Conservation (phyloP, 495 filamentous ascomycete species). For the Penicillium turbatum region DNA sequence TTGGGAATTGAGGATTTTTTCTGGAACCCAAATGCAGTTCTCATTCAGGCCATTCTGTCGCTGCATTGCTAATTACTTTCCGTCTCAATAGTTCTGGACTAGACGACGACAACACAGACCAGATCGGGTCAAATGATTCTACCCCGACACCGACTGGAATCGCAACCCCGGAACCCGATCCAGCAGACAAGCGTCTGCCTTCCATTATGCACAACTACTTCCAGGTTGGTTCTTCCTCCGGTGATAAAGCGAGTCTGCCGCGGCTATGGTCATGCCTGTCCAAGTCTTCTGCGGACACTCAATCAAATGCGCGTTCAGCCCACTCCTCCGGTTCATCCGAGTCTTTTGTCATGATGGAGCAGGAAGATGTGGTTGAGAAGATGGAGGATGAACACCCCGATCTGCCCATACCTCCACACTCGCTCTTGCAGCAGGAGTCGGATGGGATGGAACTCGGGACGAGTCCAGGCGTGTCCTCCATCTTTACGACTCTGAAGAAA, state of each 20-base stretch:
- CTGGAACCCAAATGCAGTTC: neutral
- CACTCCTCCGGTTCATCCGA: slow-evolving; percentile 30
- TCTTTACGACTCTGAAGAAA: slow-evolving; percentile 41
- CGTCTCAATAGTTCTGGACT: slow-evolving; percentile 30
- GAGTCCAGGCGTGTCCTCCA: slow-evolving; percentile 36
- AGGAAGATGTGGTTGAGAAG: slow-evolving; percentile 30
- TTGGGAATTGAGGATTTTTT: neutral
- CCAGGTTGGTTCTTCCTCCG: slow-evolving; percentile 82
- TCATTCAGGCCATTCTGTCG: neutral
- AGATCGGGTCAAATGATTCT: slow-evolving; percentile 71
- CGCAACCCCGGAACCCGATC: slow-evolving; percentile 84
- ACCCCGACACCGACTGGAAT: slow-evolving; percentile 69
- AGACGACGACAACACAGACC: slow-evolving; percentile 68
- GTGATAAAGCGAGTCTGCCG: slow-evolving; percentile 50
- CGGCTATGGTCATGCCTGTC: slow-evolving; percentile 39
- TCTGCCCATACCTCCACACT: slow-evolving; percentile 44
- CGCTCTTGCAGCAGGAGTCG: slow-evolving; percentile 41
- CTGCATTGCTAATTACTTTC: slow-evolving; percentile 23
- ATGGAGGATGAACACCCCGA: slow-evolving; percentile 28
- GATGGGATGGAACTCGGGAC: slow-evolving; percentile 37
- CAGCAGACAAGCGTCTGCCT: slow-evolving; percentile 82
- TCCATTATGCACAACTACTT: slow-evolving; percentile 92
- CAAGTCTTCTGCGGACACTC: slow-evolving; percentile 19
- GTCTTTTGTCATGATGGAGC: slow-evolving; percentile 41
- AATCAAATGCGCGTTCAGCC: slow-evolving; percentile 13